Evolutionary conservation across 257 asterid genomes (phyloP).

Genomic region (Catharanthus roseus): DNA sequence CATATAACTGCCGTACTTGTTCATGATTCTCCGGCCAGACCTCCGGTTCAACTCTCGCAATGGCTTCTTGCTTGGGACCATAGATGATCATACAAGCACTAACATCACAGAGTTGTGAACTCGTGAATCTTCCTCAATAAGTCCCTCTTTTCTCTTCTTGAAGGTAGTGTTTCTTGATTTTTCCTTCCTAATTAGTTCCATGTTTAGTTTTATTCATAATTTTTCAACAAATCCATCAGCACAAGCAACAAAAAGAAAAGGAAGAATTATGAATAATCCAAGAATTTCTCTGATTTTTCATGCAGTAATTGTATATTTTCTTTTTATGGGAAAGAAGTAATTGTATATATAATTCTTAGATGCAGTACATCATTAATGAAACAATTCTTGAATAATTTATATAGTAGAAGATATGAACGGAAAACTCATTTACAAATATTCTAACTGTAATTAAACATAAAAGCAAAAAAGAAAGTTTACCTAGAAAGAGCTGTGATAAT

Average conservation of each 20-base stretch:
- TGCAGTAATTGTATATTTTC: too few species aligned
- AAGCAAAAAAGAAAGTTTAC: neutral
- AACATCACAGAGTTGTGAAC: constrained; percentile 60
- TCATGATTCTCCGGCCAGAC: constrained; percentile 48
- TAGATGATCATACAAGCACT: constrained; percentile 57
- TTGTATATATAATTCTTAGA: neutral
- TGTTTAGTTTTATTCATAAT: constrained; percentile 33
- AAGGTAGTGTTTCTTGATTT: constrained; percentile 43
- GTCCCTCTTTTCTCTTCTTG: constrained; percentile 67
- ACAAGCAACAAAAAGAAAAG: too few species aligned
- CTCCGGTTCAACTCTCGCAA: constrained; percentile 22
- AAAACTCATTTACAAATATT: neutral
- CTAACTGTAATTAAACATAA: neutral
- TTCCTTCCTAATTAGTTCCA: constrained; percentile 56
- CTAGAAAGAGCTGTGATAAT: neutral
- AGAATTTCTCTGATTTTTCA: too few species aligned
- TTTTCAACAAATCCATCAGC: neutral
- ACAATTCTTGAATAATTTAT: neutral
- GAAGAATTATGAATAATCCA: too few species aligned
- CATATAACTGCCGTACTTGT: constrained; percentile 33
- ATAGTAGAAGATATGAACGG: neutral
- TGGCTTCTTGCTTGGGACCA: constrained; percentile 33
- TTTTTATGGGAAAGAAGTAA: too few species aligned
- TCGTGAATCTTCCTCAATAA: constrained; percentile 51
- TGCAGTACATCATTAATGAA: neutral